These are phyloP conservation scores for Rhizopogon vesiculosus DNA, from an alignment of 768 basidiomycete species.

Conservation along the genomic window DNA sequence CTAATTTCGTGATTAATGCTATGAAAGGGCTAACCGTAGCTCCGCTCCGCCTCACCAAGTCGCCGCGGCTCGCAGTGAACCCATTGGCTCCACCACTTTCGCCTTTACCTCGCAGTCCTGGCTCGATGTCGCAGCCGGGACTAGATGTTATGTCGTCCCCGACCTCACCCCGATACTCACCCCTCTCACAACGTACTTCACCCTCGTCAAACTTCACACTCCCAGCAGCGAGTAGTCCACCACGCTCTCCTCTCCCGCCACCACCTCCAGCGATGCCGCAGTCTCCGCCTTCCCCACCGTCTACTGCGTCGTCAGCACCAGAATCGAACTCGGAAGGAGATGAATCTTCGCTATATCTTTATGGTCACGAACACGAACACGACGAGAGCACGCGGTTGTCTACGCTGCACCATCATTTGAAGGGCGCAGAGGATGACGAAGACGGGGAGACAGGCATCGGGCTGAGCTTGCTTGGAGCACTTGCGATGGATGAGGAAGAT, in stretches of 20 bases:
- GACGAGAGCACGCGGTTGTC: constrained; percentile 17
- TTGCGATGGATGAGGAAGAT: constrained; percentile 27
- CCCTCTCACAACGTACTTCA: constrained; percentile 20
- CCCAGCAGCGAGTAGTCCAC: background rate
- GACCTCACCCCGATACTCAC: constrained; percentile 15
- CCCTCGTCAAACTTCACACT: constrained; percentile 7
- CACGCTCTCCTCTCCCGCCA: constrained; percentile 4
- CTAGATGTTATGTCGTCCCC: constrained; percentile 6
- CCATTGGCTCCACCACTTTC: constrained; percentile 10
- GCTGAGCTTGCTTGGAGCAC: constrained; percentile 56
- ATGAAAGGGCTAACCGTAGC: constrained; percentile 13
- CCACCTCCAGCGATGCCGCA: background rate
- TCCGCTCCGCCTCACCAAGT: constrained; percentile 22
- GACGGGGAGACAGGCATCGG: constrained; percentile 70
- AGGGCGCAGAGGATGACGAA: constrained; percentile 29
- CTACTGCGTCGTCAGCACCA: background rate
- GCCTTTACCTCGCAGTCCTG: constrained; percentile 1
- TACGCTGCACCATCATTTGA: constrained; percentile 12
- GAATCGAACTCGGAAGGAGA: background rate
- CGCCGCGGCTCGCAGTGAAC: constrained; percentile 15
- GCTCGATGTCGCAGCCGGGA: constrained; percentile 5
- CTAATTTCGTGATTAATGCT: background rate
- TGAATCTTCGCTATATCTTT: background rate
- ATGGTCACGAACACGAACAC: constrained; percentile 8
- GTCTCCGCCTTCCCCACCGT: constrained; percentile 8